Evolutionary conservation across 1,284 basidiomycete genomes (phyloP).

Genomic region (Cryptococcus sp.): DNA sequence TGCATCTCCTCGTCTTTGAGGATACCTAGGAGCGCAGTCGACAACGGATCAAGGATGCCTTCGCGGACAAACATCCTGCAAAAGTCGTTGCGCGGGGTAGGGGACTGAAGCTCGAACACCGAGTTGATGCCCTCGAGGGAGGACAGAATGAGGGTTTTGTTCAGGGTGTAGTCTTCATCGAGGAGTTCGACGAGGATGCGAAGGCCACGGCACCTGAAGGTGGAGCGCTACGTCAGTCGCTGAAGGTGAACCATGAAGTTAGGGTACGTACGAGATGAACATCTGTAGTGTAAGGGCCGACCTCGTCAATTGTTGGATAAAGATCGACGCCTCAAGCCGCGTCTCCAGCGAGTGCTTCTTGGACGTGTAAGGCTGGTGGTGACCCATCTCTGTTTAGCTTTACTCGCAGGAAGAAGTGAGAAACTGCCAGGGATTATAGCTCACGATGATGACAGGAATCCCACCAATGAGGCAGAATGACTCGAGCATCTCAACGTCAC

Average conservation of each 20-base stretch:
- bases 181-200: constrained; percentile 91
- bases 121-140: constrained; percentile 91
- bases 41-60: constrained; percentile 87
- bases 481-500: constrained; percentile 82
- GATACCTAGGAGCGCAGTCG: constrained; percentile 81
- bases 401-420: no score
- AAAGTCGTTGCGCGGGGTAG: constrained; percentile 95
- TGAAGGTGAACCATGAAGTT: neutral
- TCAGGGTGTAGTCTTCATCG: constrained; percentile 90
- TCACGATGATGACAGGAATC: constrained; percentile 86
- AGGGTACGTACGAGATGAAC: constrained; percentile 82
- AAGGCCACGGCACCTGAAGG: constrained; percentile 78
- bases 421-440: constrained; percentile 34
- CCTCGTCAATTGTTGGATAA: constrained; percentile 85
- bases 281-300: constrained; percentile 92
- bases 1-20: constrained; percentile 64
- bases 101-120: constrained; percentile 87
- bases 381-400: neutral
- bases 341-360: constrained; percentile 92
- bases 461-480: constrained; percentile 93
- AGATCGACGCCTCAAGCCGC: constrained; percentile 89
- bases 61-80: constrained; percentile 97
- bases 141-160: constrained; percentile 85
- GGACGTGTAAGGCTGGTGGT: constrained; percentile 68
- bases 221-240: neutral